Evolutionary conservation across 129 eudicot genomes (phyloP).

Genomic region (Tagetes erecta): DNA sequence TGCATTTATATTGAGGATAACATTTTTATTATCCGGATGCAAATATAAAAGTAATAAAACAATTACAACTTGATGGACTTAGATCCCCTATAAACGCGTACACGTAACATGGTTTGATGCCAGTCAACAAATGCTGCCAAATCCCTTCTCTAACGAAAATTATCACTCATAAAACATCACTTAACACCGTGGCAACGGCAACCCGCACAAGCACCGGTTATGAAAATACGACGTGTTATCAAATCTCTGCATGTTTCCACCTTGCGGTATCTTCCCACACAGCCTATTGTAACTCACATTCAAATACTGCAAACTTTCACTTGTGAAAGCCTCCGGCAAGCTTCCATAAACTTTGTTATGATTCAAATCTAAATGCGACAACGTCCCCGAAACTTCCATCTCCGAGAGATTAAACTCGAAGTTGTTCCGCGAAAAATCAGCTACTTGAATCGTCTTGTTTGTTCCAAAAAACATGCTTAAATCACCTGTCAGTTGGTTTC

Average conservation of each 20-base stretch:
- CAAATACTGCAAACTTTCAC: constrained; percentile 22
- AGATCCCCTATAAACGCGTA: no score
- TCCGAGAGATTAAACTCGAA: constrained; percentile 49
- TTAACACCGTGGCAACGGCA: constrained; percentile 41
- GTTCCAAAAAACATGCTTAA: constrained; percentile 59
- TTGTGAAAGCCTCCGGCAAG: constrained; percentile 40
- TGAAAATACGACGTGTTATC: constrained; percentile 43
- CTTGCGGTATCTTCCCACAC: constrained; percentile 67
- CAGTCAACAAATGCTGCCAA: no score
- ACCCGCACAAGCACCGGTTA: constrained; percentile 64
- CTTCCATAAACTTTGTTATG: constrained; percentile 59
- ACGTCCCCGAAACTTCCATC: constrained; percentile 43
- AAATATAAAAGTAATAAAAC: no score
- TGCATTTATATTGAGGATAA: no score
- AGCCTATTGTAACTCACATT: constrained; percentile 72
- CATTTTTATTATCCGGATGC: no score
- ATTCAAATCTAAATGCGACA: constrained; percentile 47
- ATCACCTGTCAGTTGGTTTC: constrained; percentile 63
- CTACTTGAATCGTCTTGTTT: constrained; percentile 38
- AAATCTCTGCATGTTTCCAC: constrained; percentile 45
- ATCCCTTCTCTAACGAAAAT: no score
- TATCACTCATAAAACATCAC: background rate
- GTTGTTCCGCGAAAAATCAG: constrained; percentile 44
- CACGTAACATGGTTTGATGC: no score
- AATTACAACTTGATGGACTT: no score